Evolutionary conservation across 148 eudicot genomes (phyloP), one percentile per base, ranked within the genome.

Genomic region (Hydrangea macrophylla): DNA sequence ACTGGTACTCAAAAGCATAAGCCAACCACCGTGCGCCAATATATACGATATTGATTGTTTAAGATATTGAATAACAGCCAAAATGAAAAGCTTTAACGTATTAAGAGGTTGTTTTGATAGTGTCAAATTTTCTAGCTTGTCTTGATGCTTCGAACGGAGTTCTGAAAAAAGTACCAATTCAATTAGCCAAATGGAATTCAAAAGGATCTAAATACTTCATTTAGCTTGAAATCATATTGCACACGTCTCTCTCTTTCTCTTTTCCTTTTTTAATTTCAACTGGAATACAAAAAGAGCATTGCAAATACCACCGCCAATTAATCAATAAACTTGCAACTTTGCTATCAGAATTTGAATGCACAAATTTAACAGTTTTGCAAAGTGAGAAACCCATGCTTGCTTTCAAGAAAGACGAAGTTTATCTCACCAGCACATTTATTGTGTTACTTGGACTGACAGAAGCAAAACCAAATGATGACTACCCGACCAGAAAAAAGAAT

Each of bases 51-150:
- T 67, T 59, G 88, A 82, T 70, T 45, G 82, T 72, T 73, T 81
- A 68, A 89, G 65, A 77, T 88, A 88, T 63, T 85, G 85, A 73
- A 71, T 51, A 53, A 85, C 48, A 40, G 99, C 97, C 65, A 82
- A 72, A 78, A 76, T 68, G 63, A 94, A 94, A 78, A 79, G 84
- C 79, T 88, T 88, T 50, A 83, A 56, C 36, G 98, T 94, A 78
- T 78, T 86, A 25, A 79, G 69, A 72, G 98, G 98, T 71, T 88
- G 89, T 58, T 88, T 68, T 22, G 81, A 79, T 65, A 94, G 73
- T 20, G 89, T 83, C 86, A 94, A 81, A 68, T 83, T 82, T 63
- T 94, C 85, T 12, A 90, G 79, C 62, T 90, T 96, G 50, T 78
- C 80, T 64, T 83, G 87, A 81, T 90, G 92, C 75, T 78, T 90